Base-by-base conservation (phyloP, 2,329 filamentous ascomycete genomes). In the Bertia moriformis region DNA sequence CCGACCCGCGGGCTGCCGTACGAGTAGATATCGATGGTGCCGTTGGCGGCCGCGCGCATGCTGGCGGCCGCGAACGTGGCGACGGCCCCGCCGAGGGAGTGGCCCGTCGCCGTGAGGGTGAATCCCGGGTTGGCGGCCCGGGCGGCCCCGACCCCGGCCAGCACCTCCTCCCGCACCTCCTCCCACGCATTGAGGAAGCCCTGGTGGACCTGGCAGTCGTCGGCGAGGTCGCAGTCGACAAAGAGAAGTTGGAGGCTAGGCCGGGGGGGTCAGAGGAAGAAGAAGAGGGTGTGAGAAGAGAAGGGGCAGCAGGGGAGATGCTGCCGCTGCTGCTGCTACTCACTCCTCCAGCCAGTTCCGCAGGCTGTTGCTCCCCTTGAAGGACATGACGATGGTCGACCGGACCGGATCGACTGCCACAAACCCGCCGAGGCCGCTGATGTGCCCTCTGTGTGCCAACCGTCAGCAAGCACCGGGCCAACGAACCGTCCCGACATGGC, bases 1-100 rank as follows among this genome's bases (percentile, higher is more conserved):
- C 77, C 80, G 14, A 78, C 65, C 36, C 78, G 76, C 2, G 80
- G 80, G 14, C 71, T 65, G 43, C 80, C 80, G 57, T 70, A 85
- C 1, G 71, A 78, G 63, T 77, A 82, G 33, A 83, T 48, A 46
- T 78, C 73, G 38, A 63, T 54, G 2, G 56, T 7, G 7, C 7
- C 45, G 42, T 58, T 56, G 32, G 68, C 72, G 7, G 52, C 49
- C 4, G 53, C 52, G 37, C 76, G 67, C 15, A 82, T 57, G 46
- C 71, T 63, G 1, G 66, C 71, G 0, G 66, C 71, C 0, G 65
- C 78, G 3, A 85, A 52, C 4, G 69, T 73, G 29, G 69, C 74
- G 2, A 84, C 60, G 4, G 77, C 77, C 18, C 63, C 80, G 37
- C 80, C 80, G 3, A 85, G 70, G 7, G 74, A 80, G 60, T 84